Percentiles rank a stretch among this genome's conserved stretches.
Conservation (phyloP, 129 eudicot species). For the Centella asiatica region DNA sequence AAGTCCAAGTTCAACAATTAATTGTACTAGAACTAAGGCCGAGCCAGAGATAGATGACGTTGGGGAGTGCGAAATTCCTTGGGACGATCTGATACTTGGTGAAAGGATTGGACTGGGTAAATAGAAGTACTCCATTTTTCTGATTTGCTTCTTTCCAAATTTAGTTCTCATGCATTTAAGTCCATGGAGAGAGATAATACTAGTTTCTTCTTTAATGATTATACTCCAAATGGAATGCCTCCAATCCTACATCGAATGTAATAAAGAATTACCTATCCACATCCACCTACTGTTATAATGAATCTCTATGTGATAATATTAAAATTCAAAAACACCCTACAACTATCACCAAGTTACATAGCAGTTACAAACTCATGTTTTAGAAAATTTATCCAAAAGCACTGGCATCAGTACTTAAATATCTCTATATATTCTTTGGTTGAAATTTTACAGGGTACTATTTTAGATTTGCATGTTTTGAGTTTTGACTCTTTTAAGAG, state of each 20-base stretch:
- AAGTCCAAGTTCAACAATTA: slow-evolving; percentile 31
- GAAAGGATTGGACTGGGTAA: slow-evolving; percentile 98
- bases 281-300: not conserved
- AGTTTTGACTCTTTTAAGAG: too few species aligned
- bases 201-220: not conserved
- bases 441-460: too few species aligned
- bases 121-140: slow-evolving; percentile 1
- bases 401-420: too few species aligned
- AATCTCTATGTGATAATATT: not conserved
- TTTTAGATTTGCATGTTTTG: too few species aligned
- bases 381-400: too few species aligned
- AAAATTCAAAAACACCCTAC: too few species aligned
- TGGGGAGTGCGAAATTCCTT: slow-evolving; percentile 87
- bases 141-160: not conserved
- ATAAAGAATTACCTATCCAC: too few species aligned
- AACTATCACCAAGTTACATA: too few species aligned
- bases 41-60: slow-evolving; percentile 84
- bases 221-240: not conserved
- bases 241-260: not conserved
- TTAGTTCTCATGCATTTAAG: not conserved
- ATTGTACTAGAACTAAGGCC: slow-evolving; percentile 30
- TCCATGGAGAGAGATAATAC: not conserved
- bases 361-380: too few species aligned
- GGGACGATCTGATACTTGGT: slow-evolving; percentile 96
- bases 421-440: too few species aligned